Conservation (phyloP, 2,329 filamentous ascomycete genomes). For the Fusarium penzigii region DNA sequence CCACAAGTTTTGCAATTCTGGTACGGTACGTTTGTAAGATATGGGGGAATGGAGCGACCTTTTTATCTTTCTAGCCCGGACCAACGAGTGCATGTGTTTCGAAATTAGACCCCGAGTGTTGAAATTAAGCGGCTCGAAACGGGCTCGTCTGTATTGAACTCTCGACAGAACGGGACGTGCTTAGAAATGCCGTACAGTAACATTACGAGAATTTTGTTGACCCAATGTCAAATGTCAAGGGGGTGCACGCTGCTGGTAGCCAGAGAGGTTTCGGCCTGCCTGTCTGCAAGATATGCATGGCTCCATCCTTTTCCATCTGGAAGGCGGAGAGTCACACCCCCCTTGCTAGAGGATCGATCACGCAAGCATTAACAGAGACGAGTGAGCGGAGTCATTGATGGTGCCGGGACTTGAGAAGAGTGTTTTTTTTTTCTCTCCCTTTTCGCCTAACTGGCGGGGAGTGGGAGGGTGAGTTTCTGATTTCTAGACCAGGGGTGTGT, state of each 20-base stretch:
- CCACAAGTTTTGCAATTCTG: slow-evolving; percentile 29
- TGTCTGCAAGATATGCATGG: too few relatives aligned
- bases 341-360: slow-evolving; percentile 9
- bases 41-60: slow-evolving; percentile 17
- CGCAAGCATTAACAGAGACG: slow-evolving; percentile 9
- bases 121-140: not conserved
- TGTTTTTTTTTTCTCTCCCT: not conserved
- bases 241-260: not conserved
- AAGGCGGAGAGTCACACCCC: too few relatives aligned
- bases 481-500: not conserved
- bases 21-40: not conserved
- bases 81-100: not conserved
- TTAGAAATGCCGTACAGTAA: not conserved
- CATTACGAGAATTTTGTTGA: not conserved
- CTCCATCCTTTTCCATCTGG: too few relatives aligned
- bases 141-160: not conserved
- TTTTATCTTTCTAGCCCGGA: slow-evolving; percentile 11
- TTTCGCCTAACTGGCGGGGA: too few relatives aligned
- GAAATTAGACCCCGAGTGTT: not conserved
- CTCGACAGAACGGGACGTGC: not conserved
- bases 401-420: not conserved
- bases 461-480: not conserved
- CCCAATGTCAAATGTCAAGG: not conserved
- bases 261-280: not conserved
- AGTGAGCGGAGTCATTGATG: not conserved